Evolutionary conservation across 257 asterid genomes (phyloP).

Genomic region (Przewalskia tangutica): DNA sequence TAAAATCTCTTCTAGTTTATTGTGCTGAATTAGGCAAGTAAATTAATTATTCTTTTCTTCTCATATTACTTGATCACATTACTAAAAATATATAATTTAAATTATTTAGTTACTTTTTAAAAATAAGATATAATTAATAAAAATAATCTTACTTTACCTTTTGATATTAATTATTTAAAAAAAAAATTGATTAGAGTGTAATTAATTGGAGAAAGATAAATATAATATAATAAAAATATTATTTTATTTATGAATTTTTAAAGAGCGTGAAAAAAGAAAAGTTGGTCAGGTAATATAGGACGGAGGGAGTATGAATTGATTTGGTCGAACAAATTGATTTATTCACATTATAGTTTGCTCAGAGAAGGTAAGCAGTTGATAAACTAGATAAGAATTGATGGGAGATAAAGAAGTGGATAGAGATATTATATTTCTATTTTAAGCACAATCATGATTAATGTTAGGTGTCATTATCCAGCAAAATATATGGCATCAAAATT

Average conservation of each 20-base stretch:
- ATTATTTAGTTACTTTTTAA: too few relatives aligned
- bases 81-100: too few relatives aligned
- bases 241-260: too few relatives aligned
- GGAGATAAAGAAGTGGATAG: conserved; percentile 5
- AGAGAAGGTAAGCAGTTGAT: conserved; percentile 21
- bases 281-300: too few relatives aligned
- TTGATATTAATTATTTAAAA: too few relatives aligned
- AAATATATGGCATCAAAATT: conserved; percentile 3
- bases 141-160: too few relatives aligned
- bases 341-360: conserved; percentile 1
- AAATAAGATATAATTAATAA: too few relatives aligned
- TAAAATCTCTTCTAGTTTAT: background rate
- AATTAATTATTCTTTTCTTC: background rate
- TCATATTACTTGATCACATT: too few relatives aligned
- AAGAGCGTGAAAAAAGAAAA: too few relatives aligned
- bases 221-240: too few relatives aligned
- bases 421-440: conserved; percentile 5
- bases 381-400: conserved; percentile 7
- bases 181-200: too few relatives aligned
- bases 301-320: background rate
- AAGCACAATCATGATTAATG: background rate
- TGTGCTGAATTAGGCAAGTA: background rate
- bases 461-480: conserved; percentile 2
- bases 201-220: too few relatives aligned
- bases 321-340: background rate